Base-by-base conservation (phyloP, 2,329 filamentous ascomycete genomes). In the Trichoderma sp. region DNA sequence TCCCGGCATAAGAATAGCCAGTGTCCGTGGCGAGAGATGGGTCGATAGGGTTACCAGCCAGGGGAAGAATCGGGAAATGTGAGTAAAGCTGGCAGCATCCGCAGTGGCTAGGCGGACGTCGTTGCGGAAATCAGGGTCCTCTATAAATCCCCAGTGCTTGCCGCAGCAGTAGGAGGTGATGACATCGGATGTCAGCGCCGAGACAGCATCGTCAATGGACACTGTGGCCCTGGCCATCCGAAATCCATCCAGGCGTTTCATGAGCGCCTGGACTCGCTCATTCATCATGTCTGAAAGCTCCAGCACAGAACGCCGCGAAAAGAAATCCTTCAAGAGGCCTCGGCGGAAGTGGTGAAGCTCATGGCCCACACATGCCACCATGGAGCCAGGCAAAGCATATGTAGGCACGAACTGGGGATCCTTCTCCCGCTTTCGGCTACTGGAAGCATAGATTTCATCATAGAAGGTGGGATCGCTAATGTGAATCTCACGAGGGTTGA, bases 401-500 rank as follows among this genome's bases (percentile, higher is more conserved):
- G 64, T 70, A 21, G 39, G 39, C 30, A 67, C 67, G 14, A 51
- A 52, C 10, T 56, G 7, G 30, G 60, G 34, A 39, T 68, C 61
- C 39, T 60, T 72, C 30, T 73, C 60, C 4, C 60, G 26, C 59
- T 52, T 69, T 34, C 70, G 68, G 37, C 52, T 24, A 69, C 71
- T 68, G 11, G 54, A 39, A 13, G 68, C 60, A 54, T 78, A 78
- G 11, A 78, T 66, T 5, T 66, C 73, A 59, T 74, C 71, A 58
- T 75, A 74, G 69, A 74, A 78, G 1, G 71, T 66, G 1, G 75
- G 61, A 26, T 76, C 74, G 24, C 65, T 69, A 34, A 79, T 71
- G 58, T 79, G 77, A 3, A 80, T 56, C 68, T 80, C 79, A 32
- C 75, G 68, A 0, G 78, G 75, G 39, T 75, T 78, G 69, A 79